Base-by-base conservation (phyloP, 768 basidiomycete genomes). In the Paxillus rubicundulus region DNA sequence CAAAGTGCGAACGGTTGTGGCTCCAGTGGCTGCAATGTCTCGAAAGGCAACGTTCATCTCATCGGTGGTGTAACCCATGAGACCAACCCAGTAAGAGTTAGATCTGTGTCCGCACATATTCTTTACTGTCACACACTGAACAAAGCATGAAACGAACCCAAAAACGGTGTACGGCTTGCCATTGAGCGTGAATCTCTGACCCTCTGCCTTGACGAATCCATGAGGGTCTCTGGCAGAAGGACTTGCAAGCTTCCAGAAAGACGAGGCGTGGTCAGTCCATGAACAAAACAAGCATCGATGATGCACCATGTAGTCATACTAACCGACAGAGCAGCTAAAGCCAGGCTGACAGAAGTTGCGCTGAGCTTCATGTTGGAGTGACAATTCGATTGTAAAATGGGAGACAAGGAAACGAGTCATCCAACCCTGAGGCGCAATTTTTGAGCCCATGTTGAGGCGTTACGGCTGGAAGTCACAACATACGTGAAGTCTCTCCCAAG, bases 41-140 rank as follows among this genome's bases (percentile, higher is more conserved):
- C 71, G 54, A 54, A 84, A 81, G 0, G 82, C 71, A 37, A 70
- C 55, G 61, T 81, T 72, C 72, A 83, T 82, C 50, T 81, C 68
- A 2, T 73, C 66, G 17, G 72, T 69, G 52, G 71, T 76, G 42
- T 72, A 71, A 9, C 76, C 76, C 55, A 63, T 72, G 41, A 81
- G 71, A 16, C 82, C 78, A 8, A 82, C 74, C 82, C 82, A 84
- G 66, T 84, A 82, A 1, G 81, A 75, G 63, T 84, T 83, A 10
- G 74, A 65, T 7, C 81, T 73, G 48, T 44, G 12, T 13, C n/a
- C 45, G 10, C 30, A 41, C 2, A 21, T n/a, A 4, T 42, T 18
- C 39, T 36, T 39, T 21, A 37, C 4, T 16, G 28, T n/a, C 17
- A 17, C 24, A 24, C 24, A 10, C 4, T 40, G 28, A 18, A 16